Evolutionary conservation across 495 filamentous ascomycete species (phyloP), one percentile per base, ranked within the genome.

Genomic region (Talaromyces wortmannii): DNA sequence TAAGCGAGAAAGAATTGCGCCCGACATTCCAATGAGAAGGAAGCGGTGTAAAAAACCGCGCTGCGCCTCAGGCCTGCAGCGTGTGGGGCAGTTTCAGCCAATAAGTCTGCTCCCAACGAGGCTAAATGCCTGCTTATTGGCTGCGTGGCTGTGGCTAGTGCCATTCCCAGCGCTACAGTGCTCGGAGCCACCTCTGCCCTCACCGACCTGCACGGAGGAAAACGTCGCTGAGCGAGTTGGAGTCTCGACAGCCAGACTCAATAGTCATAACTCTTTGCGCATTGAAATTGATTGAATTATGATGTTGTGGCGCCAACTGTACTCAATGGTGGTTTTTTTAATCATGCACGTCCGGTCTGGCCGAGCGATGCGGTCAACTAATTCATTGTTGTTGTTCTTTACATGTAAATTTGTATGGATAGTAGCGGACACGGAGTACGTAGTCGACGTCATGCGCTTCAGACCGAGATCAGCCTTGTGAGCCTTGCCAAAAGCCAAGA

Each of bases 201-300:
- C 53, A 55, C 53, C 53, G 53, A 55, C 52, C 52, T 31, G 1
- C 2, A 29, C 48, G 23, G 48, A 50, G 31, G 23, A 50, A 15
- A 48, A 17, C 45, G 23, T 48, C 45, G 45, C 15, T 30, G 45
- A 48, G 45, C 6, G 45, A 6, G 23, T 16, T 10, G 2, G 15
- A 30, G 45, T n/a, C 23, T 23, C 23, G 4, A 1, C 23, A 23
- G 23, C 23, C 23, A 23, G 23, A 23, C 4, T 23, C 23, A 23
- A 23, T 23, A 23, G 23, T 23, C 4, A 23, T 23, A 4, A 23
- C 4, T 23, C 23, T 4, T 23, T 23, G 1, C 23, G 23, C 23
- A 23, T 23, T 23, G 2, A 23, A 23, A 23, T 23, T 23, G 4
- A 23, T 23, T 23, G 4, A 23, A 2, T 23, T 23, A 23, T 23